Evolutionary conservation across 2,329 filamentous ascomycete species (phyloP).

Genomic region (Cryoendolithus antarcticus): DNA sequence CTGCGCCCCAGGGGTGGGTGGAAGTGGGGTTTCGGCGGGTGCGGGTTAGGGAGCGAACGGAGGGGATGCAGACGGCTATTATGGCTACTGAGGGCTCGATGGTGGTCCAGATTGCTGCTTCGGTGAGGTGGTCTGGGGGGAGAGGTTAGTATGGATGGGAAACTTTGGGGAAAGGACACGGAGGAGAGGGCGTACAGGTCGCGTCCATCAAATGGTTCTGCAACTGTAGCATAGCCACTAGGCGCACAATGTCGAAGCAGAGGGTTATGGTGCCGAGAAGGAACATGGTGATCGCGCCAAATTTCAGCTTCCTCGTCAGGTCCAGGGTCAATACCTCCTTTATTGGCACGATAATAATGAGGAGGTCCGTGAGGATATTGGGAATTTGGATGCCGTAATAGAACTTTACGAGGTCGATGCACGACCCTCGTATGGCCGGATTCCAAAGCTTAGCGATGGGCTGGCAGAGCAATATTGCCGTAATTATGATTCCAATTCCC

Average conservation of each 20-base stretch:
- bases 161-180: background rate
- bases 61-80: slow-evolving; percentile 8
- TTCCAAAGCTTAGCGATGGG: slow-evolving; percentile 7
- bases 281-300: slow-evolving; percentile 6
- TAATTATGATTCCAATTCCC: slow-evolving; percentile 7
- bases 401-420: slow-evolving; percentile 7
- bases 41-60: slow-evolving; percentile 1
- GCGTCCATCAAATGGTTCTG: slow-evolving; percentile 1
- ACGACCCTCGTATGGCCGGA: background rate
- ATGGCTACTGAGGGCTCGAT: slow-evolving; percentile 11
- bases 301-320: slow-evolving; percentile 5
- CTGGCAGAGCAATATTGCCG: slow-evolving; percentile 7
- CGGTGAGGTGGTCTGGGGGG: slow-evolving; percentile 5
- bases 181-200: slow-evolving; percentile 6
- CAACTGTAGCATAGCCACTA: slow-evolving; percentile 7
- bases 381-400: slow-evolving; percentile 13
- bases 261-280: slow-evolving; percentile 3
- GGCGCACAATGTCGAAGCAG: slow-evolving; percentile 8
- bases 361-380: slow-evolving; percentile 9
- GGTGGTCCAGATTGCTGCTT: slow-evolving; percentile 9
- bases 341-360: slow-evolving; percentile 8
- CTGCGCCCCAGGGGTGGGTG: slow-evolving; percentile 1
- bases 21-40: slow-evolving; percentile 4
- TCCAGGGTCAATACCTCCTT: slow-evolving; percentile 4
- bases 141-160: background rate